Conservation (phyloP, 768 basidiomycete species). For the Leucosporidium creatinivorum region DNA sequence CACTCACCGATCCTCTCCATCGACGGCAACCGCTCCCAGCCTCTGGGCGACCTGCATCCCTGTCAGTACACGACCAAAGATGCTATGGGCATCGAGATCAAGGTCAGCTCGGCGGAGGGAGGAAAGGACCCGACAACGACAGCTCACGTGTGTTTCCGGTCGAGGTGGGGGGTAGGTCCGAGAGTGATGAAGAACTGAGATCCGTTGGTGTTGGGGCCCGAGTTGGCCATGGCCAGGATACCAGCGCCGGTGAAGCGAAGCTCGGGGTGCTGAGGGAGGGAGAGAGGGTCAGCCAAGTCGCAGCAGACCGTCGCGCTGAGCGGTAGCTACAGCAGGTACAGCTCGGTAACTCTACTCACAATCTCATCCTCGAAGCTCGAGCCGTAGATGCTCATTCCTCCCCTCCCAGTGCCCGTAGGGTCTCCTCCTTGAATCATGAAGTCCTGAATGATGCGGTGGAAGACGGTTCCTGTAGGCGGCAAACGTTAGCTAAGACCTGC, state of each 20-base stretch:
- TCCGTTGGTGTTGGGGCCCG: slow-evolving; percentile 47
- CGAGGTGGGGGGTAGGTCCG: slow-evolving; percentile 28
- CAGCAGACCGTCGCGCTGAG: too few relatives aligned
- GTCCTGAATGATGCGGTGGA: slow-evolving; percentile 90
- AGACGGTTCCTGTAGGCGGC: slow-evolving; percentile 60
- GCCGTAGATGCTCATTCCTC: slow-evolving; percentile 48
- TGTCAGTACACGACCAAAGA: slow-evolving; percentile 69
- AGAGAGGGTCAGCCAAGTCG: neutral
- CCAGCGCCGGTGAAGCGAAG: slow-evolving; percentile 92
- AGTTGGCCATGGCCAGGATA: slow-evolving; percentile 63
- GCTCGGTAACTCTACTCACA: slow-evolving; percentile 27
- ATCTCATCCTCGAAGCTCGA: slow-evolving; percentile 53
- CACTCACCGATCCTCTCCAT: slow-evolving; percentile 74
- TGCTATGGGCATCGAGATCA: slow-evolving; percentile 40
- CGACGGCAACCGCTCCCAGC: slow-evolving; percentile 80
- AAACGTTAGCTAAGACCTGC: neutral
- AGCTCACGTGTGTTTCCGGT: slow-evolving; percentile 15
- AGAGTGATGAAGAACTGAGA: slow-evolving; percentile 41
- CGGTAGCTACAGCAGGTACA: neutral
- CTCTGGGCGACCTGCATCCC: slow-evolving; percentile 92
- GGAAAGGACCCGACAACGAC: neutral
- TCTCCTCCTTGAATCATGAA: slow-evolving; percentile 79
- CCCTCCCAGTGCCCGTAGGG: slow-evolving; percentile 69
- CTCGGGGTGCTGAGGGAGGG: slow-evolving; percentile 54
- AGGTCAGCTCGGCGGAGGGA: slow-evolving; percentile 2